These are phyloP conservation scores for Dictyophora rubrovolvata DNA, from an alignment of 768 basidiomycete species.

Conservation along the genomic window DNA sequence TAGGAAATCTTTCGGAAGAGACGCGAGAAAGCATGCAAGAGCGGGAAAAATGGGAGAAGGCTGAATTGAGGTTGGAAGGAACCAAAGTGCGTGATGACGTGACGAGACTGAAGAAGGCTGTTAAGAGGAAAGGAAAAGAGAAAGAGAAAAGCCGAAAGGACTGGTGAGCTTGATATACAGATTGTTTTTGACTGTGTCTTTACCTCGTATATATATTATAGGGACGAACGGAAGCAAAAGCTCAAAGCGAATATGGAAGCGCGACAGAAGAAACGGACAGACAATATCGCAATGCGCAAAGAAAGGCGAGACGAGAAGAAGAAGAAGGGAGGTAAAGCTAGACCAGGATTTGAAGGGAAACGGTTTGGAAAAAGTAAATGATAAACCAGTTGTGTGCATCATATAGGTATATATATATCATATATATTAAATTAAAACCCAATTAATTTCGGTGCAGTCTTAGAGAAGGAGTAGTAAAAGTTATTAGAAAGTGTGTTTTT, in stretches of 20 bases:
- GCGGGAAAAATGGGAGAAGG: constrained; percentile 83
- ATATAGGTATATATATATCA: background rate
- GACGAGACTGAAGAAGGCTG: constrained; percentile 77
- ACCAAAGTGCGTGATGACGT: constrained; percentile 90
- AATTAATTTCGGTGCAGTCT: too few relatives aligned
- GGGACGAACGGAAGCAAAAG: constrained; percentile 83
- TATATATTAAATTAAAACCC: too few relatives aligned
- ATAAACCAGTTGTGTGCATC: background rate
- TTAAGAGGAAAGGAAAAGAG: constrained; percentile 85
- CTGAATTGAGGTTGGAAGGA: constrained; percentile 78
- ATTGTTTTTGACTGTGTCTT: constrained; percentile 7
- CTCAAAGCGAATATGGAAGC: constrained; percentile 66
- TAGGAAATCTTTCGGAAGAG: constrained; percentile 70
- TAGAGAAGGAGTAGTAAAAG: too few relatives aligned
- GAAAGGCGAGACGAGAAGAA: constrained; percentile 60
- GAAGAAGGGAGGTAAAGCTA: constrained; percentile 44
- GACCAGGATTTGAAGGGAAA: constrained; percentile 86
- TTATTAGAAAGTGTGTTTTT: background rate
- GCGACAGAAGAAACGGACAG: constrained; percentile 80
- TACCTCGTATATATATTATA: constrained; percentile 20
- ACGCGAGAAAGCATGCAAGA: constrained; percentile 75
- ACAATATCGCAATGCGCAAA: constrained; percentile 81
- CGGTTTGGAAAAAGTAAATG: constrained; percentile 41
- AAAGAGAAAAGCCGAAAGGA: constrained; percentile 75
- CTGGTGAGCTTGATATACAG: constrained; percentile 47